Evolutionary conservation across 2,329 filamentous ascomycete species (phyloP), one percentile per base, ranked within the genome.

Genomic region (Rhinocladiella mackenziei): DNA sequence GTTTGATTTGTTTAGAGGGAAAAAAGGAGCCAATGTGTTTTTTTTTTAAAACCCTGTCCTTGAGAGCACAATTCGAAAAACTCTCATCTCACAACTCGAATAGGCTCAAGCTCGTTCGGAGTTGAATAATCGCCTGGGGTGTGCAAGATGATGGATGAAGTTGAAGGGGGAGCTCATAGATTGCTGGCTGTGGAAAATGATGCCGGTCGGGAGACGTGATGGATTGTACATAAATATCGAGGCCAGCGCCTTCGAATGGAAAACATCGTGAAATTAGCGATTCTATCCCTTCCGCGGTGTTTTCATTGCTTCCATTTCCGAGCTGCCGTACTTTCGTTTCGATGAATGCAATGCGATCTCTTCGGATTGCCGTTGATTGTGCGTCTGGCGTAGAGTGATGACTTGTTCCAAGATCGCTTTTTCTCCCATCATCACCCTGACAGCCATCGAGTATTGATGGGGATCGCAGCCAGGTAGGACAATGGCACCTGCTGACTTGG

Each of bases 391-490:
- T 52, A 62, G 64, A 35, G 49, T 54, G 46, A 75, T 69, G 1
- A 80, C 70, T 57, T 79, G 72, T 43, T 71, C 65, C 17, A 89
- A 60, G 4, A 89, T 69, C 54, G 74, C 72, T 62, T 88, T 88
- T 65, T 91, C 86, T 10, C 85, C 86, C 2, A 81, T 65, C 47
- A 86, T 76, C 25, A 89, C 83, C 38, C 76, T 68, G 15, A 81
- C 58, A 0, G 85, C 85, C 80, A 85, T 84, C 31, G 65, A 68
- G 10, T 62, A 57, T 22, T 67, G 65, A 17, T 59, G 59, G 60
- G 31, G 18, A 50, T 58, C 50, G 60, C 62, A 55, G 45, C 61
- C 59, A 53, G 48, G 9, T 46, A 56, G 41, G 56, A 61, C 48
- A 53, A 56, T 53, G 49, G 28, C 20, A 43, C 40, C 33, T 19